A percentile compares a stretch with the other conserved stretches of the same genome.
phyloP scores from a whole-genome alignment of 148 eudicot genomes.

The Rhododendron ovatum region DNA sequence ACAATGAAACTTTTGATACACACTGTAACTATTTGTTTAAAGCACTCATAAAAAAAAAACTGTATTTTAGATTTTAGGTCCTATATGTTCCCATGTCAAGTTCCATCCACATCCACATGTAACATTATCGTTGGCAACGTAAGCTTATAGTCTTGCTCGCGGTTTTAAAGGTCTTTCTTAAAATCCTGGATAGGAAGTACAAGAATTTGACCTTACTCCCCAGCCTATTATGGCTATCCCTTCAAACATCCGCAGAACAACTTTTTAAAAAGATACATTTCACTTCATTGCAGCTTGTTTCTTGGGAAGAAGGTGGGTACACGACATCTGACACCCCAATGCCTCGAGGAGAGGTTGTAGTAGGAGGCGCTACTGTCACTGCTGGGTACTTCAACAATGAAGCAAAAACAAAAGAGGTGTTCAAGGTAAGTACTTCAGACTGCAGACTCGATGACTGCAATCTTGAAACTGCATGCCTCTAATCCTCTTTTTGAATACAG shows the following conservation, averaged over 20 bases:
- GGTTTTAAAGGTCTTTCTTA: background rate
- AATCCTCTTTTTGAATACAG: conserved; percentile 23
- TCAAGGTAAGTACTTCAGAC: conserved; percentile 43
- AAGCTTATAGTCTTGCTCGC: background rate
- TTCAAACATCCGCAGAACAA: background rate
- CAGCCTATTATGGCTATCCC: background rate
- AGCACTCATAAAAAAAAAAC: background rate
- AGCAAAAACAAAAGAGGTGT: conserved; percentile 81
- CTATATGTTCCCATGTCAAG: background rate
- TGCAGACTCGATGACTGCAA: background rate
- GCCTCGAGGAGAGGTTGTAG: conserved; percentile 91
- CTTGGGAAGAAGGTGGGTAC: conserved; percentile 98
- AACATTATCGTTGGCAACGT: background rate
- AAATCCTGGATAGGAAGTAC: background rate
- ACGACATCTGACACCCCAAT: conserved; percentile 72
- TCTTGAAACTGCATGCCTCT: background rate
- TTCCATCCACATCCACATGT: background rate
- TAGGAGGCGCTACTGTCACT: conserved; percentile 86
- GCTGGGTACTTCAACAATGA: conserved; percentile 81
- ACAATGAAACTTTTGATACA: background rate
- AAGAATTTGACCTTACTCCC: background rate
- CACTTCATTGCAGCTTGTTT: conserved; percentile 68
- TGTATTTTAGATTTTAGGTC: background rate
- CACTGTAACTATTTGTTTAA: background rate
- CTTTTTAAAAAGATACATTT: background rate